Percentiles rank a stretch among this genome's conserved stretches.
Conservation (phyloP, 768 basidiomycete species). For the Pisolithus microcarpus region DNA sequence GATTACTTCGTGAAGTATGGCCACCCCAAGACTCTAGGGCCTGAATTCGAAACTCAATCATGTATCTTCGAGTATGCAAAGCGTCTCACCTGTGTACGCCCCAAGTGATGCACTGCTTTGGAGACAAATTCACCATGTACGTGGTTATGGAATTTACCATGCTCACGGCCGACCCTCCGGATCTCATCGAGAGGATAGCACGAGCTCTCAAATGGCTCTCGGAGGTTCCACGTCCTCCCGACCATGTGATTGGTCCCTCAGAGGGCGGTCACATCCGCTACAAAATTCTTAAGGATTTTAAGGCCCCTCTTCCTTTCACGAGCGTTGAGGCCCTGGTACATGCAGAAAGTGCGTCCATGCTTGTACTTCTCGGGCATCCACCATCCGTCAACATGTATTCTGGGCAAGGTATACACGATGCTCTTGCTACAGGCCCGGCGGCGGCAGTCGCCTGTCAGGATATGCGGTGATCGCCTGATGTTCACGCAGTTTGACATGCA, state of each 20-base stretch:
- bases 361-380: not conserved
- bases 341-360: not conserved
- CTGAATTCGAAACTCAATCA: not conserved
- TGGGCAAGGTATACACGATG: not conserved
- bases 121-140: not conserved
- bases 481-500: not conserved
- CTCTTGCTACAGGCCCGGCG: no score
- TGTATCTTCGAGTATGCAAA: not conserved
- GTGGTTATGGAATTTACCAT: not conserved
- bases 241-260: not conserved
- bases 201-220: not conserved
- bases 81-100: not conserved
- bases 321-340: not conserved
- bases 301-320: not conserved
- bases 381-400: not conserved
- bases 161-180: not conserved
- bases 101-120: not conserved
- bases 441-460: not conserved
- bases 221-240: not conserved
- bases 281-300: not conserved
- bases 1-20: constrained; percentile 5
- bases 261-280: not conserved
- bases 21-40: constrained; percentile 5
- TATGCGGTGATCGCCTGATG: not conserved
- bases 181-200: not conserved